Percentiles rank a stretch among this genome's conserved stretches.
phyloP scores from a whole-genome alignment of 139 green algal genomes.

The Asterochloris sp. region DNA sequence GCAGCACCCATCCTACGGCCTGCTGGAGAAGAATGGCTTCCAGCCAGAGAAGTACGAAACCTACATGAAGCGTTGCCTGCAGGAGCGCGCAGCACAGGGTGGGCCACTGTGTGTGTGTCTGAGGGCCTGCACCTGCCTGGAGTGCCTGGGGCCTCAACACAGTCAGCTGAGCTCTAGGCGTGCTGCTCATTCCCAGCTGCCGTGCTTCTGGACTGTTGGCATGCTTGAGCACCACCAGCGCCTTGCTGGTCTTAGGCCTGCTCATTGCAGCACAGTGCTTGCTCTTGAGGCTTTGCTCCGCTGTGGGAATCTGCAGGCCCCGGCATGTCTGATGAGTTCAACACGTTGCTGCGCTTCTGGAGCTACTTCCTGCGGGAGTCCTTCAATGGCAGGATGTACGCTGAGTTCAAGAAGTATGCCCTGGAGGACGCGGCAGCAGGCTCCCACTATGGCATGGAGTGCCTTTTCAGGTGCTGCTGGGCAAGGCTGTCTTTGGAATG shows the following conservation, averaged over 20 bases:
- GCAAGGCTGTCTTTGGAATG: slow-evolving; percentile 2
- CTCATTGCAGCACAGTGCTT: too few relatives aligned
- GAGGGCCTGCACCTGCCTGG: not conserved
- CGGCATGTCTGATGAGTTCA: slow-evolving; percentile 94
- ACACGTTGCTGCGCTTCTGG: slow-evolving; percentile 98
- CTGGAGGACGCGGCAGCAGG: slow-evolving; percentile 41
- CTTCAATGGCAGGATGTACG: slow-evolving; percentile 93
- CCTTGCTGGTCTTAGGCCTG: too few relatives aligned
- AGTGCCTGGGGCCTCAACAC: too few relatives aligned
- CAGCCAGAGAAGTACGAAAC: slow-evolving; percentile 88
- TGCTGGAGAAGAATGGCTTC: slow-evolving; percentile 94
- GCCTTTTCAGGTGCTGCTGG: slow-evolving; percentile 75
- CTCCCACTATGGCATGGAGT: slow-evolving; percentile 96
- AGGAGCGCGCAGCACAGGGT: slow-evolving; percentile 74
- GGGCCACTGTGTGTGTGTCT: not conserved
- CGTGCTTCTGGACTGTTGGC: too few relatives aligned
- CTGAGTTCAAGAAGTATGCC: slow-evolving; percentile 69
- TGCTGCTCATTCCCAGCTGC: too few relatives aligned
- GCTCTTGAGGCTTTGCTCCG: not conserved
- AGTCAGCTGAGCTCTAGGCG: too few relatives aligned
- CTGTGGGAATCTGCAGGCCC: slow-evolving; percentile 43
- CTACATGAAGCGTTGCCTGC: slow-evolving; percentile 85
- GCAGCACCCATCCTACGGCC: slow-evolving; percentile 84
- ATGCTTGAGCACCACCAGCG: too few relatives aligned
- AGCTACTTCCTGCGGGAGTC: slow-evolving; percentile 94